Conservation (phyloP, 2,329 filamentous ascomycete genomes). For the Aspergillus unguis region DNA sequence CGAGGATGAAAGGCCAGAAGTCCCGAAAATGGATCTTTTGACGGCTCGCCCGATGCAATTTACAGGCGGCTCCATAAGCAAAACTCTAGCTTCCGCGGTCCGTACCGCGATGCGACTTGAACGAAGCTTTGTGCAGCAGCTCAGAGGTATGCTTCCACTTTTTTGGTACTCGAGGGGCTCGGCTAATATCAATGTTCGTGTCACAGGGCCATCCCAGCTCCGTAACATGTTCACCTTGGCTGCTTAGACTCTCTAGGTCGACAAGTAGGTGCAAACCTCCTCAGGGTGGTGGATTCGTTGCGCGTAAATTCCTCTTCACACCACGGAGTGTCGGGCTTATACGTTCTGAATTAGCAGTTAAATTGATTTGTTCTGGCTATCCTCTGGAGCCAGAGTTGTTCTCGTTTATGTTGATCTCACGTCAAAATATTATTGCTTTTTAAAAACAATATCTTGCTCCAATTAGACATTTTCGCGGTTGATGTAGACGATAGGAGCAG, state of each 20-base stretch:
- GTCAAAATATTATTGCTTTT: slow-evolving; percentile 4
- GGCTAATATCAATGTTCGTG: not conserved
- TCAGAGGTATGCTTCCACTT: slow-evolving; percentile 32
- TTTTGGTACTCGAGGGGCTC: not conserved
- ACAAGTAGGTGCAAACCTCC: slow-evolving; percentile 28
- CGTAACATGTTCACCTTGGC: slow-evolving; percentile 32
- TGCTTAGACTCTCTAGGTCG: slow-evolving; percentile 24
- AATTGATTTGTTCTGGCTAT: slow-evolving; percentile 18
- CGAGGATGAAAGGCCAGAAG: slow-evolving; percentile 76
- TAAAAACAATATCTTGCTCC: not conserved
- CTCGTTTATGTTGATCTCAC: slow-evolving; percentile 13
- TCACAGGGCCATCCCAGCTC: slow-evolving; percentile 45
- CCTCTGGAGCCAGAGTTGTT: slow-evolving; percentile 13
- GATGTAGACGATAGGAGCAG: not conserved
- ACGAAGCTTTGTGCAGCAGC: slow-evolving; percentile 37
- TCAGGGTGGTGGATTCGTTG: slow-evolving; percentile 25
- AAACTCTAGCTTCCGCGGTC: slow-evolving; percentile 32
- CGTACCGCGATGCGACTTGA: slow-evolving; percentile 28
- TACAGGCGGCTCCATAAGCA: slow-evolving; percentile 33
- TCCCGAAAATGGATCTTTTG: slow-evolving; percentile 51
- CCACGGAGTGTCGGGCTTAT: slow-evolving; percentile 17
- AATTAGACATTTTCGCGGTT: not conserved
- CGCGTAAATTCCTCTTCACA: slow-evolving; percentile 12
- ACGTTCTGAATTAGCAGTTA: slow-evolving; percentile 18
- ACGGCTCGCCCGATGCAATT: slow-evolving; percentile 50